Conservation (phyloP, 2,329 filamentous ascomycete species). For the Paraconiothyrium sp. region DNA sequence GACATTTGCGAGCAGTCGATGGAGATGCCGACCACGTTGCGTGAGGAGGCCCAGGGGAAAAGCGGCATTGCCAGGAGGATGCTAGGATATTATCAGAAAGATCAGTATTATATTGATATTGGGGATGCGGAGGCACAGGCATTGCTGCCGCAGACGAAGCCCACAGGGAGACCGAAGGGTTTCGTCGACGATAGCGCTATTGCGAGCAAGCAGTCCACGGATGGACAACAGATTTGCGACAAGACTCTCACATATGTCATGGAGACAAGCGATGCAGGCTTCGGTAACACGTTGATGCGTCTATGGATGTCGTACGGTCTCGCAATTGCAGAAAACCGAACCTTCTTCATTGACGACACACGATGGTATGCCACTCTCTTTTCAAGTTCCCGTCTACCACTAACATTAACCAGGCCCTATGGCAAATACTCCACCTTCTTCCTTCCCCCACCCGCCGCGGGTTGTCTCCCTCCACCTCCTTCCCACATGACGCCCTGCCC, state of each 20-base stretch:
- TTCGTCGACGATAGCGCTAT: slow-evolving; percentile 51
- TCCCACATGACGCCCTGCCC: slow-evolving; percentile 84
- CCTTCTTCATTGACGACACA: slow-evolving; percentile 87
- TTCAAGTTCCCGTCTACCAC: slow-evolving; percentile 14
- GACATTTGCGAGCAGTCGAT: slow-evolving; percentile 74
- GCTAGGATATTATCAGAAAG: slow-evolving; percentile 67
- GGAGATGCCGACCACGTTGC: slow-evolving; percentile 67
- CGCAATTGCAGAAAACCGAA: slow-evolving; percentile 75
- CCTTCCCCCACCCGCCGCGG: slow-evolving; percentile 68
- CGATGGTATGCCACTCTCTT: slow-evolving; percentile 64
- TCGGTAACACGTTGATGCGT: slow-evolving; percentile 79
- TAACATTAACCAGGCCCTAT: slow-evolving; percentile 66
- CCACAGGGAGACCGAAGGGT: slow-evolving; percentile 47
- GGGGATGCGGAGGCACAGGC: slow-evolving; percentile 73
- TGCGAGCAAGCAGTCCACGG: slow-evolving; percentile 36
- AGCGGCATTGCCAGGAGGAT: slow-evolving; percentile 42
- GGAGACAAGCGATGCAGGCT: slow-evolving; percentile 76
- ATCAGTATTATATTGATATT: slow-evolving; percentile 78
- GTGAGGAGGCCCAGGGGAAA: slow-evolving; percentile 40
- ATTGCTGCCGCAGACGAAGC: slow-evolving; percentile 62
- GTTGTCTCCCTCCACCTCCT: slow-evolving; percentile 75
- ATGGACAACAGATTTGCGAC: slow-evolving; percentile 67
- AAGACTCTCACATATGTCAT: slow-evolving; percentile 80
- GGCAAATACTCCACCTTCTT: slow-evolving; percentile 80
- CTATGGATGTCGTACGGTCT: slow-evolving; percentile 87